Evolutionary conservation across 495 filamentous ascomycete genomes (phyloP).

Genomic region (Articulospora tetracladia): DNA sequence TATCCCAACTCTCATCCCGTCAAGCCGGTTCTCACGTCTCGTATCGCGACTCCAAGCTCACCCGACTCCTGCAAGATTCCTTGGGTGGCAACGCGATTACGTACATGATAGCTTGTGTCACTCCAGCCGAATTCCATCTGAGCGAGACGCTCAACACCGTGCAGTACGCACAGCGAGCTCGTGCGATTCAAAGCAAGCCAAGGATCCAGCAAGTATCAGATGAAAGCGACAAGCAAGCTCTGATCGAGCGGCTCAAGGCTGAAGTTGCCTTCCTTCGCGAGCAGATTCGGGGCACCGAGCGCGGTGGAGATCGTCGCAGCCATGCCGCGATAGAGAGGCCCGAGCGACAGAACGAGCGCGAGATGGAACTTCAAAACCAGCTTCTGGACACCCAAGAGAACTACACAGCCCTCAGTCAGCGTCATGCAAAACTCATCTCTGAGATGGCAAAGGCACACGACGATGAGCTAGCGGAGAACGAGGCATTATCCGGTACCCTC

Average conservation of each 20-base stretch:
- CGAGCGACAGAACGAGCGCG: conserved; percentile 80
- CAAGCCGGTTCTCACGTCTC: conserved; percentile 89
- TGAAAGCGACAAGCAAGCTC: conserved; percentile 90
- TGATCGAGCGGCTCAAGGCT: conserved; percentile 90
- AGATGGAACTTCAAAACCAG: conserved; percentile 90
- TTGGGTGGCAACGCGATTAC: conserved; percentile 98
- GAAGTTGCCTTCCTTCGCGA: conserved; percentile 93
- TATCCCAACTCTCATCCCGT: conserved; percentile 92
- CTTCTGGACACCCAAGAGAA: conserved; percentile 92
- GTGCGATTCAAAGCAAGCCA: conserved; percentile 96
- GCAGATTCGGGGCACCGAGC: conserved; percentile 69
- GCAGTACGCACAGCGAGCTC: conserved; percentile 92
- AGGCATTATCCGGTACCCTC: conserved; percentile 48
- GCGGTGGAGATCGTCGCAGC: conserved; percentile 51
- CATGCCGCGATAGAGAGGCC: conserved; percentile 60
- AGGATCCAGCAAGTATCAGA: conserved; percentile 88
- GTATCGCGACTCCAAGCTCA: conserved; percentile 96
- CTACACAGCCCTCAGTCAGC: conserved; percentile 83
- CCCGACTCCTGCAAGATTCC: conserved; percentile 93
- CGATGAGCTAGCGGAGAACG: conserved; percentile 47
- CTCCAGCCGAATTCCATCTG: conserved; percentile 92
- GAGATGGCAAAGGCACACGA: conserved; percentile 87
- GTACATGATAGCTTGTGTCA: conserved; percentile 99
- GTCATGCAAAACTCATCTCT: conserved; percentile 92
- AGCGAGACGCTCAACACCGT: conserved; percentile 98